Conservation (phyloP, 257 asterid species). For the Rauvolfia tetraphylla region DNA sequence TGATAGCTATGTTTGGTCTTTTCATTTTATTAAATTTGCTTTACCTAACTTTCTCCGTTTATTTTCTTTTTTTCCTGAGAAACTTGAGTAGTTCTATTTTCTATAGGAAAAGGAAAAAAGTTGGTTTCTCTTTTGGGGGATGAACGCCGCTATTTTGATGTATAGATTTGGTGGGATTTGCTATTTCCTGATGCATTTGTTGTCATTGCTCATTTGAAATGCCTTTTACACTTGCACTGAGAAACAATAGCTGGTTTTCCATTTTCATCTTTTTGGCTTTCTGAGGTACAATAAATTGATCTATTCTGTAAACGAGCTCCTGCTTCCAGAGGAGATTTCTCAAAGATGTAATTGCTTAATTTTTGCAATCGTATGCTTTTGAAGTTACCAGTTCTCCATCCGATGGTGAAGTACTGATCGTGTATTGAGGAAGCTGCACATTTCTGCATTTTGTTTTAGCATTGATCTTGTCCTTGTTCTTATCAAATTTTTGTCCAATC, state of each 20-base stretch:
- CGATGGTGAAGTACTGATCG: background rate
- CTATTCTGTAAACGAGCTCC: slow-evolving; percentile 14
- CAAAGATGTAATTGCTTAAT: slow-evolving; percentile 13
- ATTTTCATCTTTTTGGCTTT: slow-evolving; percentile 17
- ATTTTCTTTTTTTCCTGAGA: background rate
- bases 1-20: slow-evolving; percentile 25
- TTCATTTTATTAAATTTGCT: slow-evolving; percentile 17
- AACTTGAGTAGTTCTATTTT: background rate
- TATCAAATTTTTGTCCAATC: background rate
- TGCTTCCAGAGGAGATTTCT: slow-evolving; percentile 14
- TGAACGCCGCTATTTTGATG: slow-evolving; percentile 13
- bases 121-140: background rate
- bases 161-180: slow-evolving; percentile 15
- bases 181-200: slow-evolving; percentile 16
- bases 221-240: slow-evolving; percentile 22
- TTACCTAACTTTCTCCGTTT: slow-evolving; percentile 36
- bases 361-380: background rate
- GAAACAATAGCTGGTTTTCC: slow-evolving; percentile 17
- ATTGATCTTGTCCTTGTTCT: background rate
- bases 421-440: background rate
- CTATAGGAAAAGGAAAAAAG: slow-evolving; percentile 1
- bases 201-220: slow-evolving; percentile 17
- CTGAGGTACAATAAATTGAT: slow-evolving; percentile 26
- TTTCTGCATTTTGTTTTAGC: background rate
- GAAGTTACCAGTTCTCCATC: background rate